These are phyloP conservation scores for Mycena albidolilacea DNA, from an alignment of 768 basidiomycete genomes.

Conservation along the genomic window DNA sequence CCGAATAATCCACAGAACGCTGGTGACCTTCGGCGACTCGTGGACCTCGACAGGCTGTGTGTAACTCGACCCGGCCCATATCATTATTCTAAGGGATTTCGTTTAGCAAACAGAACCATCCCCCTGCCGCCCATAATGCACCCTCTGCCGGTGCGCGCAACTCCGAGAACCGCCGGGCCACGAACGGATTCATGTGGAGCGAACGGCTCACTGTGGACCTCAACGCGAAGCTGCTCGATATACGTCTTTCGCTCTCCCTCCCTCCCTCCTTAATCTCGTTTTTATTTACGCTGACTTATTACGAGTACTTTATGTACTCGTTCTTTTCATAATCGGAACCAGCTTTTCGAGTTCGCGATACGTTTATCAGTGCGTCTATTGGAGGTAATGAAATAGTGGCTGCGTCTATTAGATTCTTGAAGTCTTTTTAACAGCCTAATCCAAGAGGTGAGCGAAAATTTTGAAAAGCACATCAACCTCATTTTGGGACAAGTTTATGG, in stretches of 20 bases:
- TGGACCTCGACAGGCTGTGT: conserved; percentile 50
- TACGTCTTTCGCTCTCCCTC: conserved; percentile 20
- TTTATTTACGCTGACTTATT: background rate
- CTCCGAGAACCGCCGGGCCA: conserved; percentile 48
- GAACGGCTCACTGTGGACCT: conserved; percentile 48
- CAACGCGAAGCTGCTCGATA: conserved; percentile 49
- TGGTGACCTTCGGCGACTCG: conserved; percentile 51
- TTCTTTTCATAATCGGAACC: no score
- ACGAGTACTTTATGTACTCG: no score
- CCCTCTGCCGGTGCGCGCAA: conserved; percentile 49
- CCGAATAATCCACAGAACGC: conserved; percentile 37
- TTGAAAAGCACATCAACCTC: no score
- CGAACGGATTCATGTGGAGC: conserved; percentile 52
- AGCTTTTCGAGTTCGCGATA: no score
- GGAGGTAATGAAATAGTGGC: no score
- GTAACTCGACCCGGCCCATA: background rate
- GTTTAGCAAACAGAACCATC: conserved; percentile 49
- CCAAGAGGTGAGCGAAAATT: no score
- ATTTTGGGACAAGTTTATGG: no score
- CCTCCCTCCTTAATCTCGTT: background rate
- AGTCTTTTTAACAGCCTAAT: no score
- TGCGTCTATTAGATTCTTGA: no score
- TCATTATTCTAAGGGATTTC: background rate
- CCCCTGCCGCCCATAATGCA: conserved; percentile 50
- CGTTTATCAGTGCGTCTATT: no score